These are phyloP conservation scores for Xylariaceae sp. DNA, from an alignment of 2,329 filamentous ascomycete species.

Conservation along the genomic window DNA sequence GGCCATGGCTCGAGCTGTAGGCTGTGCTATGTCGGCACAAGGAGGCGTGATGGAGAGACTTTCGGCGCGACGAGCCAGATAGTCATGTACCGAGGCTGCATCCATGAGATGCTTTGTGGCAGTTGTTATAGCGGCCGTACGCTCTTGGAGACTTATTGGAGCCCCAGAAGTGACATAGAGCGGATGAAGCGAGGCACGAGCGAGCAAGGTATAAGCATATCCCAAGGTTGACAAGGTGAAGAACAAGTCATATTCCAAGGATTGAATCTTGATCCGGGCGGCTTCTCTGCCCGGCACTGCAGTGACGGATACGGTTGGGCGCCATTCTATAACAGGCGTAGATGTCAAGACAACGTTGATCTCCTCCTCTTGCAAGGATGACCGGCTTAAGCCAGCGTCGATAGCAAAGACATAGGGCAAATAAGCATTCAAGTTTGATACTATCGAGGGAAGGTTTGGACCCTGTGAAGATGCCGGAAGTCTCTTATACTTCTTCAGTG, in stretches of 20 bases:
- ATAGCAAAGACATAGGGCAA: slow-evolving; percentile 83
- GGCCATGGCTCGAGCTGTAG: slow-evolving; percentile 62
- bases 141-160: slow-evolving; percentile 68
- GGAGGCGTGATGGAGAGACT: slow-evolving; percentile 49
- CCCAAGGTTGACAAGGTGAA: slow-evolving; percentile 81
- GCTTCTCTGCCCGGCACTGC: slow-evolving; percentile 68
- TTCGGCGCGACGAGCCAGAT: slow-evolving; percentile 67
- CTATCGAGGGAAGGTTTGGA: slow-evolving; percentile 72
- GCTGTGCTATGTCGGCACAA: slow-evolving; percentile 60
- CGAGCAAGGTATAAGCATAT: slow-evolving; percentile 74
- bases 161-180: slow-evolving; percentile 72
- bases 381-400: slow-evolving; percentile 71
- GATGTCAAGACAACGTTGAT: slow-evolving; percentile 71
- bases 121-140: slow-evolving; percentile 71
- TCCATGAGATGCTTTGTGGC: slow-evolving; percentile 81
- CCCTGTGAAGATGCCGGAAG: slow-evolving; percentile 75
- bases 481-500: slow-evolving; percentile 88
- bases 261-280: slow-evolving; percentile 71
- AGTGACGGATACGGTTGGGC: slow-evolving; percentile 75
- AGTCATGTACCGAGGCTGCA: slow-evolving; percentile 79
- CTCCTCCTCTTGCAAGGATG: slow-evolving; percentile 60
- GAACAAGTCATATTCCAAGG: slow-evolving; percentile 82
- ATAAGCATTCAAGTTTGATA: slow-evolving; percentile 76
- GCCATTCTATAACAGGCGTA: slow-evolving; percentile 78
- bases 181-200: slow-evolving; percentile 74